Conservation (phyloP, 2,329 filamentous ascomycete species). For the Cladophialophora exuberans region DNA sequence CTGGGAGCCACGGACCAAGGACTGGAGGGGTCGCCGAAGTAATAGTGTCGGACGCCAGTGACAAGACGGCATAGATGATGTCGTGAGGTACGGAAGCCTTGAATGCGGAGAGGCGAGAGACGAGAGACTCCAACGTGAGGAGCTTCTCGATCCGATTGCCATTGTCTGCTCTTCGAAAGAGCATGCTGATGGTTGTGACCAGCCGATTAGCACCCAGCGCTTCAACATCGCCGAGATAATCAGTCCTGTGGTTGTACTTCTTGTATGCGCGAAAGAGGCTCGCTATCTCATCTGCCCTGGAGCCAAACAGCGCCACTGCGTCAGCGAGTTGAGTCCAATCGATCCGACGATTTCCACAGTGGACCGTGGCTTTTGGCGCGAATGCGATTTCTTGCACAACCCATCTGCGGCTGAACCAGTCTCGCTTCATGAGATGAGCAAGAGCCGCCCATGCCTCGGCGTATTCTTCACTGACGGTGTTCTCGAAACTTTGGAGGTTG, state of each 20-base stretch:
- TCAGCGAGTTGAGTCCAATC: constrained; percentile 10
- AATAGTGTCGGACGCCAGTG: constrained; percentile 21
- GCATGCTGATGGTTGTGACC: constrained; percentile 25
- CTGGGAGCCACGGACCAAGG: background rate
- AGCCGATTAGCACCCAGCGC: constrained; percentile 29
- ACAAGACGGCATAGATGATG: constrained; percentile 27
- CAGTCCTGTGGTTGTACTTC: constrained; percentile 9
- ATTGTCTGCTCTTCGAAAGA: constrained; percentile 33
- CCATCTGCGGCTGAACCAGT: constrained; percentile 14
- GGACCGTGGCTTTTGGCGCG: constrained; percentile 7
- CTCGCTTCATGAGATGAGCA: constrained; percentile 19
- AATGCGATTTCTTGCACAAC: constrained; percentile 22
- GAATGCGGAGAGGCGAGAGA: constrained; percentile 29
- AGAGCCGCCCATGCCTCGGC: constrained; percentile 19
- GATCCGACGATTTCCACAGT: constrained; percentile 12
- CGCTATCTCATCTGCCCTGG: background rate
- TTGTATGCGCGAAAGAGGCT: background rate
- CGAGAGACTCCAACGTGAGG: constrained; percentile 32
- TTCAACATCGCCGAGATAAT: constrained; percentile 23
- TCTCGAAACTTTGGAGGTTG: constrained; percentile 21
- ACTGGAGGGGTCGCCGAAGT: background rate
- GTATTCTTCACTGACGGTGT: constrained; percentile 1
- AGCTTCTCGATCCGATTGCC: constrained; percentile 28
- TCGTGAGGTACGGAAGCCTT: constrained; percentile 25
- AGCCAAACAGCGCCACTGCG: constrained; percentile 11